Percentiles rank a stretch among this genome's conserved stretches.
phyloP scores from a whole-genome alignment of 1,284 basidiomycete genomes.

The Veloboletus limbatus region DNA sequence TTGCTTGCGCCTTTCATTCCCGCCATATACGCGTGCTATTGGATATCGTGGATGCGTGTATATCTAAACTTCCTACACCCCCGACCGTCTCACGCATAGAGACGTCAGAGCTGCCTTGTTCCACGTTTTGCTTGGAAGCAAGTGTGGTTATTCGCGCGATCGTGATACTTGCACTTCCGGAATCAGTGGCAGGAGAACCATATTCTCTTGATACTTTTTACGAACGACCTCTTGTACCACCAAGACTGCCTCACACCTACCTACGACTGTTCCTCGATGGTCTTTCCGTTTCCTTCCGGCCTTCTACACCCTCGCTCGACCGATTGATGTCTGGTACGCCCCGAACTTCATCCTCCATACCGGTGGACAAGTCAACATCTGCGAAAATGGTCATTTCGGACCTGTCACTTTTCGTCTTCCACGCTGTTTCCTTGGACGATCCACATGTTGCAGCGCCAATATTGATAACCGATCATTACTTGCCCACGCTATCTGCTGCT shows the following conservation, averaged over 20 bases:
- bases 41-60: conserved; percentile 40
- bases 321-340: conserved; percentile 4
- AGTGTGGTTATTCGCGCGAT: conserved; percentile 46
- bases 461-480: conserved; percentile 59
- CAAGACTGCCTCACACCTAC: conserved; percentile 47
- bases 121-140: conserved; percentile 34
- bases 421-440: conserved; percentile 24
- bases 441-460: conserved; percentile 50
- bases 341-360: conserved; percentile 2
- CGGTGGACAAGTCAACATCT: conserved; percentile 26
- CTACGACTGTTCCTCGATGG: conserved; percentile 57
- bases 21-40: conserved; percentile 50
- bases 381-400: conserved; percentile 40
- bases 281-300: conserved; percentile 37
- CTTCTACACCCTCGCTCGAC: conserved; percentile 15
- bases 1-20: conserved; percentile 51
- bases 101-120: conserved; percentile 5
- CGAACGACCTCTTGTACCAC: conserved; percentile 54
- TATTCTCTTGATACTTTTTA: conserved; percentile 43
- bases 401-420: conserved; percentile 52
- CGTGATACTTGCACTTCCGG: conserved; percentile 45
- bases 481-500: conserved; percentile 49
- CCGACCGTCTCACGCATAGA: conserved; percentile 12
- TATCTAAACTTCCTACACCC: conserved; percentile 29
- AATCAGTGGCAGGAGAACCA: conserved; percentile 5